A percentile compares a stretch with the other conserved stretches of the same genome.
Evolutionary conservation across 2,329 filamentous ascomycete species (phyloP).

Genomic region (Macrophomina phaseolina): DNA sequence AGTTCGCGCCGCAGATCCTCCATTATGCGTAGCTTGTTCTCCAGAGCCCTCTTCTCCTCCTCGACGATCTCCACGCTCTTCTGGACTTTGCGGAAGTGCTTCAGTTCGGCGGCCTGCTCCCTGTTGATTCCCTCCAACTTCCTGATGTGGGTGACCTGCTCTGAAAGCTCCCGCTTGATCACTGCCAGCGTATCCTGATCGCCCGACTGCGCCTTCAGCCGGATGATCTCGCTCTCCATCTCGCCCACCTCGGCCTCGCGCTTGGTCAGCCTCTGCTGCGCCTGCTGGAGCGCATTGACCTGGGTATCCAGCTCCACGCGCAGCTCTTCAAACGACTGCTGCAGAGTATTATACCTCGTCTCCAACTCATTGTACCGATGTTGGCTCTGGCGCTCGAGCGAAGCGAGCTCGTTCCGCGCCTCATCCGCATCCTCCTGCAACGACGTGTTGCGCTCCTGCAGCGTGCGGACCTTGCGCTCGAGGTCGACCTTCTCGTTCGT

Average conservation of each 20-base stretch:
- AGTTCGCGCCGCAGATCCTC: conserved; percentile 77
- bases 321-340: conserved; percentile 64
- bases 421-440: conserved; percentile 86
- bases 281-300: conserved; percentile 62
- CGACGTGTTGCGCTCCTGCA: conserved; percentile 73
- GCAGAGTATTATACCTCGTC: conserved; percentile 63
- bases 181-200: conserved; percentile 85
- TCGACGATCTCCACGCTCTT: conserved; percentile 93
- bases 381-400: conserved; percentile 69
- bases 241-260: conserved; percentile 74
- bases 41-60: conserved; percentile 87
- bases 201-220: conserved; percentile 83
- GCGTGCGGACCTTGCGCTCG: conserved; percentile 60
- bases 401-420: conserved; percentile 74
- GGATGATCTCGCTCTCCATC: conserved; percentile 82
- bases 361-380: conserved; percentile 66
- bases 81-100: conserved; percentile 78
- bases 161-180: conserved; percentile 84
- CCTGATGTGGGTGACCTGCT: conserved; percentile 91
- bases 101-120: conserved; percentile 79
- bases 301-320: conserved; percentile 64
- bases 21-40: conserved; percentile 77
- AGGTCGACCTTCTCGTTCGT: conserved; percentile 62
- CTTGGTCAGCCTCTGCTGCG: conserved; percentile 70
- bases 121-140: conserved; percentile 80